Evolutionary conservation across 2,329 filamentous ascomycete species (phyloP).

Genomic region (Nemania diffusa): DNA sequence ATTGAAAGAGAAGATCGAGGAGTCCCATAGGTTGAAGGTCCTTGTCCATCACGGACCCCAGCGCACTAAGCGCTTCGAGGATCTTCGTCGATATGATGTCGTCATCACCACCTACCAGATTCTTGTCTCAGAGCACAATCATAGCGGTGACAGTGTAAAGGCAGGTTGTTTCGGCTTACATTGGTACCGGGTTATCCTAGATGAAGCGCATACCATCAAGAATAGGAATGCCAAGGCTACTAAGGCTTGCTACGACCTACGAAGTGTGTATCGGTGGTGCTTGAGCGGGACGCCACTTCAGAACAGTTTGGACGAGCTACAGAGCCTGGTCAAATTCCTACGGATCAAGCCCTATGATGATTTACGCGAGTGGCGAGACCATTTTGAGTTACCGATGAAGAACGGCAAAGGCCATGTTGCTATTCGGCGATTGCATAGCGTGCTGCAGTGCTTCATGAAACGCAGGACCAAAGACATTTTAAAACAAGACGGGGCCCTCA

Average conservation of each 20-base stretch:
- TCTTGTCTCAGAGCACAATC: conserved; percentile 87
- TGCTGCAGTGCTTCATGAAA: conserved; percentile 96
- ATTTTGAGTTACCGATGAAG: conserved; percentile 91
- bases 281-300: conserved; percentile 97
- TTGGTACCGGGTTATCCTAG: conserved; percentile 95
- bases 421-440: conserved; percentile 84
- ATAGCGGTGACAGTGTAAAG: conserved; percentile 72
- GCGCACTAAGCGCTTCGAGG: conserved; percentile 80
- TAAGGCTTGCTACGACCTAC: conserved; percentile 86
- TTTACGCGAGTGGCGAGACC: conserved; percentile 85
- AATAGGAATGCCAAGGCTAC: conserved; percentile 96
- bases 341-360: conserved; percentile 92
- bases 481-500: conserved; percentile 84
- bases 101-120: conserved; percentile 98
- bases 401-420: conserved; percentile 89
- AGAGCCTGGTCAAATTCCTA: conserved; percentile 92
- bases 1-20: conserved; percentile 82
- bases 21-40: conserved; percentile 77
- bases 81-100: conserved; percentile 87
- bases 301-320: conserved; percentile 96
- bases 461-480: conserved; percentile 97
- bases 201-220: conserved; percentile 98
- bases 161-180: conserved; percentile 89
- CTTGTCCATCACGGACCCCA: conserved; percentile 91
- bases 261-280: conserved; percentile 93